phyloP scores from a whole-genome alignment of 805 yeast genomes.

The Saccharomycopsis synnaedendra region DNA sequence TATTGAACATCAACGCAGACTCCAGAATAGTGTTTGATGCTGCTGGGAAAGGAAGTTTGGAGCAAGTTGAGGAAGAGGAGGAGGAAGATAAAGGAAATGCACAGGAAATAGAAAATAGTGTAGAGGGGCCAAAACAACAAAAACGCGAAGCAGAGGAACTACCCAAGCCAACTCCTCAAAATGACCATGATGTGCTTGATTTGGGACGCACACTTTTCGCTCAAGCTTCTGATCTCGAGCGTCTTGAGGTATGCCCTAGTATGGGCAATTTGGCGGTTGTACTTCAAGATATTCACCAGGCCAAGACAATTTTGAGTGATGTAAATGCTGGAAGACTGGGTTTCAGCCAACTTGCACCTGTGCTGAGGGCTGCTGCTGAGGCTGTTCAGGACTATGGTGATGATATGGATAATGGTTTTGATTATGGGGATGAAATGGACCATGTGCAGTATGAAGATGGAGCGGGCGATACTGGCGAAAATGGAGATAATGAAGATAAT shows the following conservation, averaged over 20 bases:
- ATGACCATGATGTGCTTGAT: slow-evolving; percentile 5
- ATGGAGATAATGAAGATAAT: slow-evolving; percentile 7
- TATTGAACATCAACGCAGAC: slow-evolving; percentile 31
- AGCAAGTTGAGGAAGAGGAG: slow-evolving; percentile 17
- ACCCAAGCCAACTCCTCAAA: slow-evolving; percentile 6
- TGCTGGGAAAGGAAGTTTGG: slow-evolving; percentile 19
- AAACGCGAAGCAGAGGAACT: not conserved
- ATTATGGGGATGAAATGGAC: slow-evolving; percentile 18
- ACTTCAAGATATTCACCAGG: slow-evolving; percentile 41
- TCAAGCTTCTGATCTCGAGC: slow-evolving; percentile 20
- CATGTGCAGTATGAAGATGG: slow-evolving; percentile 18
- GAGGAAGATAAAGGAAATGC: slow-evolving; percentile 8
- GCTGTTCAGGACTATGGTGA: slow-evolving; percentile 18
- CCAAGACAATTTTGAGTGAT: slow-evolving; percentile 33
- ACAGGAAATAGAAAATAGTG: slow-evolving; percentile 16
- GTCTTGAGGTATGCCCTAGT: slow-evolving; percentile 58
- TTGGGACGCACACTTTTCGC: slow-evolving; percentile 12
- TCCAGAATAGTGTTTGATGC: slow-evolving; percentile 49
- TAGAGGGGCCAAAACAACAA: slow-evolving; percentile 2
- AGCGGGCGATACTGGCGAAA: slow-evolving; percentile 18
- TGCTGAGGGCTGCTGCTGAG: slow-evolving; percentile 19
- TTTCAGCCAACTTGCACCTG: not conserved
- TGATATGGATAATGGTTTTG: slow-evolving; percentile 6
- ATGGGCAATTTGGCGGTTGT: slow-evolving; percentile 48
- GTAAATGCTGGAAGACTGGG: slow-evolving; percentile 23